Conservation (phyloP, 2,329 filamentous ascomycete genomes). For the Fusarium sp. region DNA sequence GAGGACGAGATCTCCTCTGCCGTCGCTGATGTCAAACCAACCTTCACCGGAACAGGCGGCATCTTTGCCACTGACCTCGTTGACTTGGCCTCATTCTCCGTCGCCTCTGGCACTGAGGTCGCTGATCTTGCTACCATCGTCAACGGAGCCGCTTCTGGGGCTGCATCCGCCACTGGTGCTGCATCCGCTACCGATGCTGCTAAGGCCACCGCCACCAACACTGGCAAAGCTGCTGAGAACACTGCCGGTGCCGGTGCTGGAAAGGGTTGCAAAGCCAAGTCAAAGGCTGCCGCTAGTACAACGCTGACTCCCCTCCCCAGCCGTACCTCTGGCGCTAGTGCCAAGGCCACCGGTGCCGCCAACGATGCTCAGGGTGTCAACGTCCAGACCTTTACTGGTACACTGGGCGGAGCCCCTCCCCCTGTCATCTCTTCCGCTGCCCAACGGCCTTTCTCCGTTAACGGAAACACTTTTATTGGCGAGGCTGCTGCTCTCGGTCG, state of each 20-base stretch:
- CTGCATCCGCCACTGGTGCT: not conserved
- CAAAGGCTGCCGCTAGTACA: not conserved
- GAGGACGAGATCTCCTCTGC: slow-evolving; percentile 11
- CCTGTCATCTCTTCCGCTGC: not conserved
- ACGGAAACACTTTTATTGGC: not conserved
- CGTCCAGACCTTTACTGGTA: not conserved
- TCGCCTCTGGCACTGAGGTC: not conserved
- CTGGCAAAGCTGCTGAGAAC: not conserved
- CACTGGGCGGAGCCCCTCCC: not conserved
- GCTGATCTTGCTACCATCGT: slow-evolving; percentile 13
- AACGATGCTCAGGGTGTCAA: not conserved
- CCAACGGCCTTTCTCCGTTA: not conserved
- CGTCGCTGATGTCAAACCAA: not conserved
- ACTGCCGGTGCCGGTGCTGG: not conserved
- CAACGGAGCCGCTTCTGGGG: not conserved
- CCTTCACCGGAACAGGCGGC: slow-evolving; percentile 10
- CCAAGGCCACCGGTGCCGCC: not conserved
- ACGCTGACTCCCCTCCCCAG: not conserved
- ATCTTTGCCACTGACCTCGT: slow-evolving; percentile 3
- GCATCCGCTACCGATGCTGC: not conserved
- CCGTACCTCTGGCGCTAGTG: not conserved
- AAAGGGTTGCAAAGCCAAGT: not conserved
- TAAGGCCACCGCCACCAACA: not conserved
- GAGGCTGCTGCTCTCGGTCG: not conserved
- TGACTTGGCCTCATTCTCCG: not conserved